Conservation (phyloP, 768 basidiomycete species). For the Rhodosporidiobolus sp. region DNA sequence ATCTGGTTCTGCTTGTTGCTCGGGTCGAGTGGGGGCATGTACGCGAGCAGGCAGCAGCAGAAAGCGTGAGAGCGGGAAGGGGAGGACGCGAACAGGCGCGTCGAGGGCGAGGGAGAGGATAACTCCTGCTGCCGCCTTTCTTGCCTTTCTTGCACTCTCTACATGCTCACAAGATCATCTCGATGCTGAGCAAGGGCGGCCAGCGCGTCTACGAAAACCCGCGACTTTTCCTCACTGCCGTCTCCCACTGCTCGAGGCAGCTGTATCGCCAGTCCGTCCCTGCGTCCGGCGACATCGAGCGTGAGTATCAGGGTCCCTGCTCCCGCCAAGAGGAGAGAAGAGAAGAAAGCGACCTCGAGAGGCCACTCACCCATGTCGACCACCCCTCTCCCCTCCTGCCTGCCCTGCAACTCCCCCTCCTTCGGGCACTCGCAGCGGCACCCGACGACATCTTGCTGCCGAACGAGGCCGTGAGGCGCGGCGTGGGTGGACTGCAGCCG, state of each 20-base stretch:
- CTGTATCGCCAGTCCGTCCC: slow-evolving; percentile 36
- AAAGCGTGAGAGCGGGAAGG: not conserved
- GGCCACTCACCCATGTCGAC: slow-evolving; percentile 25
- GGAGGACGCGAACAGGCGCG: not conserved
- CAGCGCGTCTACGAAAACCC: not conserved
- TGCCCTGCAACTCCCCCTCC: slow-evolving; percentile 5
- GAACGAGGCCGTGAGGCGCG: too few species aligned
- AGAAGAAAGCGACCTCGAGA: not conserved
- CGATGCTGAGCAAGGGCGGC: too few species aligned
- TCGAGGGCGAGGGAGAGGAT: too few species aligned
- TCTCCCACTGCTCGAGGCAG: slow-evolving; percentile 35
- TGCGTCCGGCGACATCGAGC: not conserved
- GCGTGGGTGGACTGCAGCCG: too few species aligned
- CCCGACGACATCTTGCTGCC: slow-evolving; percentile 9
- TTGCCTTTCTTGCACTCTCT: too few species aligned
- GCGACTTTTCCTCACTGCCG: not conserved
- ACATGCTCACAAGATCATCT: too few species aligned
- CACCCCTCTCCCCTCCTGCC: not conserved
- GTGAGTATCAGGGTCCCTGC: not conserved
- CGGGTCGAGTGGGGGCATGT: not conserved
- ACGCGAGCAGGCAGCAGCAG: not conserved
- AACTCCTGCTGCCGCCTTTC: too few species aligned
- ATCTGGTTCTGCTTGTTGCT: not conserved
- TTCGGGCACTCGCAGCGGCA: slow-evolving; percentile 32
- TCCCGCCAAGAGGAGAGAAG: too few species aligned